phyloP scores from a whole-genome alignment of 352 stramenopile genomes.

The Pythium coloratum region DNA sequence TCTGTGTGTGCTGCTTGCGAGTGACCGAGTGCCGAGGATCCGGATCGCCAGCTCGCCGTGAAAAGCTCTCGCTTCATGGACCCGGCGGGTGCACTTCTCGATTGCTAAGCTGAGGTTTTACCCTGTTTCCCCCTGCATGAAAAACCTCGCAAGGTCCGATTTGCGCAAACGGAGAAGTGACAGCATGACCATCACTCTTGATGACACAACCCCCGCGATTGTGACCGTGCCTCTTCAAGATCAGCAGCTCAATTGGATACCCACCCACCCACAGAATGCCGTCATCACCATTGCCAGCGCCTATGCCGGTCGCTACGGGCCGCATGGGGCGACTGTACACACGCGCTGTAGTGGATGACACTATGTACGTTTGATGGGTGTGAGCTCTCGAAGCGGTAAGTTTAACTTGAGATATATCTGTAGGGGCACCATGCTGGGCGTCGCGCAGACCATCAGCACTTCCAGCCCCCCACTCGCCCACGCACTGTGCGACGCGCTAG shows the following conservation, averaged over 20 bases:
- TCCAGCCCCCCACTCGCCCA: not conserved
- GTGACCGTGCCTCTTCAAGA: slow-evolving; percentile 1
- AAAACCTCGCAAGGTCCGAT: not conserved
- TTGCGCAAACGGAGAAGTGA: not conserved
- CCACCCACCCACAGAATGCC: not conserved
- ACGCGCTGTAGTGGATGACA: slow-evolving; percentile 11
- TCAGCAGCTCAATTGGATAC: not conserved
- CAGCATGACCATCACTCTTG: not conserved
- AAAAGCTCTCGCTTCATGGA: not conserved
- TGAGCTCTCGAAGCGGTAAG: no score
- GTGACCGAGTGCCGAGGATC: not conserved
- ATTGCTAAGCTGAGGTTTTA: not conserved
- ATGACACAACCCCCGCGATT: not conserved
- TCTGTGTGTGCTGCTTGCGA: not conserved
- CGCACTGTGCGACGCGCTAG: slow-evolving; percentile 1
- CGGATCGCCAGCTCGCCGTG: not conserved
- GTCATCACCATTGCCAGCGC: not conserved
- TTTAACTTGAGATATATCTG: not conserved
- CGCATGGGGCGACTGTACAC: slow-evolving; percentile 14
- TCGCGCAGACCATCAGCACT: slow-evolving; percentile 7
- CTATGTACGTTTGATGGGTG: slow-evolving; percentile 9
- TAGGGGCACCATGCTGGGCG: slow-evolving; percentile 20
- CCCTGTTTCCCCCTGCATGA: not conserved
- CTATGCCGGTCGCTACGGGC: slow-evolving; percentile 11
- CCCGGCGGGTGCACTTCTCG: not conserved